These are phyloP conservation scores for Diaporthe caulivora DNA, from an alignment of 2,329 filamentous ascomycete species.

Conservation along the genomic window DNA sequence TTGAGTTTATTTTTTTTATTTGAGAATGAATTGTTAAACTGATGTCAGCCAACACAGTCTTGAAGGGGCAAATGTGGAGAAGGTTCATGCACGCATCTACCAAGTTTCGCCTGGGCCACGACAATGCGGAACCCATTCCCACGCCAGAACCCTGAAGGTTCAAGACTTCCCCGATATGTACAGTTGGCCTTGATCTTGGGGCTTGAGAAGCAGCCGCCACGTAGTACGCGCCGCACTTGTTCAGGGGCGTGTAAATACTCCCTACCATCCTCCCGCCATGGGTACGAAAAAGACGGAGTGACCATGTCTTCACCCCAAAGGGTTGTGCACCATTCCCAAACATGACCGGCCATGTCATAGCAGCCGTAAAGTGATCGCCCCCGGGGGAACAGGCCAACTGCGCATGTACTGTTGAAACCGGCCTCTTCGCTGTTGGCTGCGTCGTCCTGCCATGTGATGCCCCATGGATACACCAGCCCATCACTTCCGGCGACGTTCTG, in stretches of 20 bases:
- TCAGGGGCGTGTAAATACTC: background rate
- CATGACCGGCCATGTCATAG: background rate
- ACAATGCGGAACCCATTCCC: background rate
- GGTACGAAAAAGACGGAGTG: background rate
- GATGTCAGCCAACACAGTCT: no score
- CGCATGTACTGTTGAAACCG: background rate
- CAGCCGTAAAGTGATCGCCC: background rate
- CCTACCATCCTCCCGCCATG: background rate
- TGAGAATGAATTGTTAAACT: no score
- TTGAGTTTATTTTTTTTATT: background rate
- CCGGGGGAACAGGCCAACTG: background rate
- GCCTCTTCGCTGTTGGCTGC: background rate
- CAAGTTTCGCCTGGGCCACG: background rate
- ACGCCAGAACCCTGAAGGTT: background rate
- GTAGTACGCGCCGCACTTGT: background rate
- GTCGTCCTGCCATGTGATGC: background rate
- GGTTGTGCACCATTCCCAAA: background rate
- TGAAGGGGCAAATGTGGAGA: no score
- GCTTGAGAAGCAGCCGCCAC: background rate
- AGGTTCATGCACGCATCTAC: no score
- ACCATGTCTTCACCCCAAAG: background rate
- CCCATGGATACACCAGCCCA: background rate
- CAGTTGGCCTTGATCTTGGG: background rate
- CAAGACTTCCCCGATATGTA: background rate
- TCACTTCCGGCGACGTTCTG: background rate